Base-by-base conservation (phyloP, 2,329 filamentous ascomycete genomes). In the Aspergillus latus region DNA sequence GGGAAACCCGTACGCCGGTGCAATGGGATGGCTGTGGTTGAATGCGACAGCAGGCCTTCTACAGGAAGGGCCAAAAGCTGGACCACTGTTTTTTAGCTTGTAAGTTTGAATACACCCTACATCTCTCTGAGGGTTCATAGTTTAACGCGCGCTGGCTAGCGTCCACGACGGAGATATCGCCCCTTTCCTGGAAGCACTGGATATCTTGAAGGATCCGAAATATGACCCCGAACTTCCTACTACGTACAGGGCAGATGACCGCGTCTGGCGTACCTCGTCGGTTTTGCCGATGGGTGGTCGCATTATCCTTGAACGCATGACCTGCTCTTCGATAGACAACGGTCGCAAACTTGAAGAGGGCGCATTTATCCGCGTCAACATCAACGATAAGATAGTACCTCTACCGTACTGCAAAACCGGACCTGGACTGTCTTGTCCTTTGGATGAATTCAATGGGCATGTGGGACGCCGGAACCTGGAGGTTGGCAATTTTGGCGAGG, bases 151-250 rank as follows among this genome's bases (percentile, higher is more conserved):
- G 45, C 26, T 8, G 11, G 28, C 16, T 49, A 75, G 73, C 59
- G 82, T 82, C 3, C 83, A 85, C 57, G 83, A 85, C 60, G 82
- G 81, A 34, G 83, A 85, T 58, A 82, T 85, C 21, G 74, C 82
- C 1, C 81, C 81, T 1, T 76, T 84, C 64, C 67, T 85, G 13
- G 74, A 81, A 3, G 77, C 81, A 0, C 72, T 85, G 1, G 76
- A 81, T 52, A 69, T 84, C 9, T 76, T 83, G 52, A 71, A 65
- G 13, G 68, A 72, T 37, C 44, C 68, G 2, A 72, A 77, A 44
- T 58, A 71, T 9, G 65, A 74, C 39, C 72, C 64, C 7, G 49
- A 74, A 40, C 73, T 85, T 3, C 81, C 83, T 0, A 71, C 71
- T 1, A 75, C 76, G 2, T 76, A 78, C 57, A 72, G 80, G 16